Percentiles rank a stretch among this genome's conserved stretches.
Conservation (phyloP, 1,139 yeast genomes). For the Taiozyma onychis region DNA sequence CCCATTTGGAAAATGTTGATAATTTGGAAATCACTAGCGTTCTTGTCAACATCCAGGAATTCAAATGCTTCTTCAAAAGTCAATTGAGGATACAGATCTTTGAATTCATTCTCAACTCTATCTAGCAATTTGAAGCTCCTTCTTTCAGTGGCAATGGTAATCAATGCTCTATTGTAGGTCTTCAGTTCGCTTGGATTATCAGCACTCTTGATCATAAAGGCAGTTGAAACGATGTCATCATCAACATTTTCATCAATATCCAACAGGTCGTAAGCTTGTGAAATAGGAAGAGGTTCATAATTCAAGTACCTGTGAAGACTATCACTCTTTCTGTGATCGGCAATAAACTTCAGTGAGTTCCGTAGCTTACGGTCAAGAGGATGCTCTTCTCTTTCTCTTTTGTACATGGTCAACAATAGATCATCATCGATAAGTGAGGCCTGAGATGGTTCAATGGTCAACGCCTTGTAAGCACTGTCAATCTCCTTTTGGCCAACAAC, state of each 20-base stretch:
- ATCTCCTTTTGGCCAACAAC: constrained; percentile 60
- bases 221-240: constrained; percentile 70
- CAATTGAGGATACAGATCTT: constrained; percentile 24
- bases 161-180: constrained; percentile 42
- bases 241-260: constrained; percentile 64
- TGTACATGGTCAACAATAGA: constrained; percentile 42
- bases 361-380: constrained; percentile 31
- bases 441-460: constrained; percentile 42
- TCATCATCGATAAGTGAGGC: constrained; percentile 34
- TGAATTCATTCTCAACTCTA: constrained; percentile 26
- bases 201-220: constrained; percentile 54
- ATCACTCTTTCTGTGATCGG: constrained; percentile 40
- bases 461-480: constrained; percentile 42
- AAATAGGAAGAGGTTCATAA: constrained; percentile 48
- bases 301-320: constrained; percentile 40
- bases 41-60: constrained; percentile 37
- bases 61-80: constrained; percentile 34
- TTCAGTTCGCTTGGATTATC: constrained; percentile 37
- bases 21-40: constrained; percentile 51
- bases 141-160: constrained; percentile 51
- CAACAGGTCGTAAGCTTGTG: constrained; percentile 55
- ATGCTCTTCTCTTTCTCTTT: constrained; percentile 33
- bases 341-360: constrained; percentile 38
- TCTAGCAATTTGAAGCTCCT: constrained; percentile 37
- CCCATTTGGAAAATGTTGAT: constrained; percentile 47